Evolutionary conservation across 208 protist species (phyloP), one percentile per base, ranked within the genome.

Genomic region (Porcisia hertigi): DNA sequence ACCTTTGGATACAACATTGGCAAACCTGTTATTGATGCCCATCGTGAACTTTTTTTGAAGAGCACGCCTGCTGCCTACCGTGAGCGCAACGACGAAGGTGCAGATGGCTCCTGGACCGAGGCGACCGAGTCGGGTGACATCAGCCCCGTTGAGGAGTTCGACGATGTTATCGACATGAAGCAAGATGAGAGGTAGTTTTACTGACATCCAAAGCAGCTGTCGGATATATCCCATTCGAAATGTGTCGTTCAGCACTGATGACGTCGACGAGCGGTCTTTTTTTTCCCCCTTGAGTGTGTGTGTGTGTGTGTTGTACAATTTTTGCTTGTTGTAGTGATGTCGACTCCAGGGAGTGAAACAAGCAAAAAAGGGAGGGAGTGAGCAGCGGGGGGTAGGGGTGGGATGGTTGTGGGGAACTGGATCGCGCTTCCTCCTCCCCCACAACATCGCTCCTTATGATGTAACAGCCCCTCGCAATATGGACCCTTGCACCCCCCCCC

Each of bases 1-100:
- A 93, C 87, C 5, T 92, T 89, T 74, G 75, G 65, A 41, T 95
- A 91, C 75, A 66, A 88, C 79, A 66, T 93, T 12, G 87, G 84
- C 58, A 91, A 86, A 67, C 86, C 91, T 0, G 84, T 95, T 7
- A 36, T 92, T 67, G 86, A 90, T 47, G 87, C 89, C 14, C 88
- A 93, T 67, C 54, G 69, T n/a, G 71, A 88, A 65, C 57, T 85
- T 43, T 82, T 63, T 16, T 52, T 53, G 47, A 59, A 73, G 59
- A 9, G 63, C 3, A 39, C 30, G 18, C 5, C 39, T 8, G 55
- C 12, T 20, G 55, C 30, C 25, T 0, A 16, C 45, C 12, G 58
- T 36, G 54, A 20, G 39, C 30, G 69, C 52, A 49, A 55, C 39
- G 2, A 30, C 43, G 45, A 63, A 16, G 25, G n/a, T 8, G 25